Evolutionary conservation across 306 rosid species (phyloP), one percentile per base, ranked within the genome.

Genomic region (Sesbania bispinosa): DNA sequence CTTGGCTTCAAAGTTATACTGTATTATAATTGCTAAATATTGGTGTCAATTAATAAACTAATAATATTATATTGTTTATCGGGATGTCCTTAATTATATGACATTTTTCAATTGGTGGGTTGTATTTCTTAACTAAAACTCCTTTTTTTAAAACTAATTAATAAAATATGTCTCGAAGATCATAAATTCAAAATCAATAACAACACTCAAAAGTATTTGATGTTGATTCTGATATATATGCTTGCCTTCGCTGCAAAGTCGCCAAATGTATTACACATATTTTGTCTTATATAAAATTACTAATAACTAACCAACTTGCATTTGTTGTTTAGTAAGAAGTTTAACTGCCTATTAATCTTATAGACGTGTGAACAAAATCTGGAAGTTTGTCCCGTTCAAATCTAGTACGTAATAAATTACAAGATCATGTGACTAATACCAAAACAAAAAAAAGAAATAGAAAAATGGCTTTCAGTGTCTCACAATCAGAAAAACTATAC

Each of bases 301-400:
- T n/a, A n/a, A n/a, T n/a, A n/a, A 2, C 11, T 36, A 10, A 16
- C 42, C 24, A 47, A 47, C 15, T 67, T 67, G 60, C 46, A 18
- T 47, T 67, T 30, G 47, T 67, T 47, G 33, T 30, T 43, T 67
- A 50, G 57, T 50, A 20, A 23, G 24, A 2, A 6, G 41, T 48
- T 50, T 53, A 53, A 23, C 19, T 39, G 38, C 4, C 53, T 36
- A 35, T 35, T 13, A 33, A 67, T 51, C 32, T 6, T 18, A 21
- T 13, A 51, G 50, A 20, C 62, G 20, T 24, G 60, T 53, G 53
- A 69, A 54, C 65, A 69, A 69, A 69, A 53, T 24, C 64, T 36
- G 39, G 42, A 69, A 36, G 65, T 53, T 50, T 54, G 75, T 13
- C 20, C 32, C 6, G 4, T 9, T 16, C 53, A 42, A 42, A 9